Percentiles rank a stretch among this genome's conserved stretches.
phyloP scores from a whole-genome alignment of 208 protist species.

The Leishmania tropica region DNA sequence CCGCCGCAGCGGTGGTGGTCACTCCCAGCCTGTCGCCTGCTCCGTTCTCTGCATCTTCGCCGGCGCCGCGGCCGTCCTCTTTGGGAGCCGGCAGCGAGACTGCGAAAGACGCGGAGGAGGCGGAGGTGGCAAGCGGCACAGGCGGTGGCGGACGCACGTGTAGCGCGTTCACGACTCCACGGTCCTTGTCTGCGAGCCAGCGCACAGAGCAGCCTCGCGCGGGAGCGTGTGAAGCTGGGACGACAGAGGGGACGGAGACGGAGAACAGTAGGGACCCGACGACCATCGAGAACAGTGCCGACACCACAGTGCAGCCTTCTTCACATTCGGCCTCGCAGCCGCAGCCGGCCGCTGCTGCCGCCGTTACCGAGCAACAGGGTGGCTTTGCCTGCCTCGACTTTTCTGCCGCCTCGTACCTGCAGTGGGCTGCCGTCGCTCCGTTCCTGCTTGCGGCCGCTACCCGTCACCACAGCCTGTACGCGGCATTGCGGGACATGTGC shows the following conservation, averaged over 20 bases:
- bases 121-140: background rate
- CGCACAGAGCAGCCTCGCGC: conserved; percentile 1
- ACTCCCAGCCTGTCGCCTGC: background rate
- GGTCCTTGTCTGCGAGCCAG: conserved; percentile 7
- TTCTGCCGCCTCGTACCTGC: conserved; percentile 48
- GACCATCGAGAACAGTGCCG: background rate
- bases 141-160: conserved; percentile 5
- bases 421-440: conserved; percentile 66
- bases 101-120: background rate
- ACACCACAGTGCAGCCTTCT: background rate
- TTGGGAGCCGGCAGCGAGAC: background rate
- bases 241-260: background rate
- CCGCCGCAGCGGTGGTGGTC: background rate
- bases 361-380: conserved; percentile 2
- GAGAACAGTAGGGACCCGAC: background rate
- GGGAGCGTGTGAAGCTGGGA: background rate
- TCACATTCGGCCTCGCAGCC: background rate
- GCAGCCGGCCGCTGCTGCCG: background rate
- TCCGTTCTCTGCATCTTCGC: background rate
- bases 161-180: conserved; percentile 14
- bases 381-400: conserved; percentile 72
- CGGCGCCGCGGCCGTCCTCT: background rate
- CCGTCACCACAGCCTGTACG: conserved; percentile 41
- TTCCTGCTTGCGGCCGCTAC: conserved; percentile 58
- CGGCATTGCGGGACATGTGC: conserved; percentile 73